A percentile compares a stretch with the other conserved stretches of the same genome.
Conservation (phyloP, 2,329 filamentous ascomycete species). For the Neonectria hederae region DNA sequence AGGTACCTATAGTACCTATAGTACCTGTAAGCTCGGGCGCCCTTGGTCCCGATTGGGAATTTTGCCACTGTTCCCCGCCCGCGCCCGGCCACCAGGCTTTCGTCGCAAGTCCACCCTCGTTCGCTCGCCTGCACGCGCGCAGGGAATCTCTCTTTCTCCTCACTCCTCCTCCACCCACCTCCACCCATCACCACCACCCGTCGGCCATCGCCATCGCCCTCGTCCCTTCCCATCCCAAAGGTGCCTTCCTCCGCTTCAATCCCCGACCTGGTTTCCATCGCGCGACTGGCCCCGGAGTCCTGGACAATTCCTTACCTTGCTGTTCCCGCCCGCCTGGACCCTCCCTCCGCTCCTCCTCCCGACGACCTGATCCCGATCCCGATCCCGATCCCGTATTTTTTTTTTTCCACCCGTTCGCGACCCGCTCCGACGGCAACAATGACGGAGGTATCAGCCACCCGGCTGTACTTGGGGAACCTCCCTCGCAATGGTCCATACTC, state of each 20-base stretch:
- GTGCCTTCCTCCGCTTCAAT: conserved; percentile 27
- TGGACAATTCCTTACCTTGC: conserved; percentile 24
- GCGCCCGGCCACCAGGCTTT: conserved; percentile 37
- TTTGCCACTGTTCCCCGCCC: conserved; percentile 44
- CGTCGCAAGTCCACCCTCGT: conserved; percentile 35
- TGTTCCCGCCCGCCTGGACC: conserved; percentile 21
- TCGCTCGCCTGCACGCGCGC: conserved; percentile 27
- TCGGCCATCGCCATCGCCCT: conserved; percentile 22
- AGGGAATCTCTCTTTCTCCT: conserved; percentile 35
- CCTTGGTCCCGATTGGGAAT: conserved; percentile 38
- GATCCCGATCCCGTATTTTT: conserved; percentile 13
- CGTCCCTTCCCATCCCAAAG: conserved; percentile 26
- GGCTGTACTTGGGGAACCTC: conserved; percentile 97
- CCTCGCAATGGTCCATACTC: conserved; percentile 82
- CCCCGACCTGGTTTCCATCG: conserved; percentile 35
- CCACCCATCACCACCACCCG: conserved; percentile 27
- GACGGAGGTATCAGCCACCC: conserved; percentile 91
- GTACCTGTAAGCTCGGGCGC: conserved; percentile 24
- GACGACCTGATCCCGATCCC: conserved; percentile 26
- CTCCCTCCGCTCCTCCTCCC: conserved; percentile 21
- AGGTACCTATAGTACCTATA: too few relatives aligned
- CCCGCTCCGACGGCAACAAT: conserved; percentile 58
- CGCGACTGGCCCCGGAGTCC: conserved; percentile 39
- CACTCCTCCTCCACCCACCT: conserved; percentile 11
- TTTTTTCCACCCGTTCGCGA: conserved; percentile 16